Base-by-base conservation (phyloP, 768 basidiomycete species). In the Mycena vitilis region DNA sequence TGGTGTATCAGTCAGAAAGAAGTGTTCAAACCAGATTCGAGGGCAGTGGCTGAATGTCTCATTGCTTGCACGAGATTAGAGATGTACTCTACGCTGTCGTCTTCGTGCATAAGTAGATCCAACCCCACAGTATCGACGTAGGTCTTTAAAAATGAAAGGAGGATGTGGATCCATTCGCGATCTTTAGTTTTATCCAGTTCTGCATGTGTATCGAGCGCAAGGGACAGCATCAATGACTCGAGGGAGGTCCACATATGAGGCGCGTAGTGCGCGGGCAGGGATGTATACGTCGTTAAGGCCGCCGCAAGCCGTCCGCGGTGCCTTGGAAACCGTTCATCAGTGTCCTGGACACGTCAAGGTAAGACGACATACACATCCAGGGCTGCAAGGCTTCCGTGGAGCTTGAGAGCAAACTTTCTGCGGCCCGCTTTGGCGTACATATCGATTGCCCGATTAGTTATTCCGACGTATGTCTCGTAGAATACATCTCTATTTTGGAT, bases 311-410 rank as follows among this genome's bases (percentile, higher is more conserved):
- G 88, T 42, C 85, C 86, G 42, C 94, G 91, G 77, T 91, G 86
- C 8, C 95, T 96, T 69, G 36, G 53, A 59, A 15, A 16, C 37
- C 44, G 30, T 34, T 63, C 48, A 68, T 54, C 54, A 49, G 20
- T 11, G 25, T 25, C 48, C 22, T 34, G 44, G 44, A 68, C 22
- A 59, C 54, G 25, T 57, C 37, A 65, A n/a, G 45, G 22, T 37
- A 45, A 37, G 22, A 15, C 57, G 36, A 81, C 95, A 71, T 81
- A 98, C 97, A 91, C 78, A 71, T 98, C 96, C 44, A 99, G 86
- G 18, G 93, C 94, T 4, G 96, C 97, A 18, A 98, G 83, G 73
- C 87, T 91, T 2, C 93, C 94, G 69, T 96, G 93, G 56, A 98
- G 79, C 72, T 92, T 92, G 42, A 96, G 81, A 12, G 95, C 95